Base-by-base conservation (phyloP, 768 basidiomycete species). In the Phlebiopsis gigantea region DNA sequence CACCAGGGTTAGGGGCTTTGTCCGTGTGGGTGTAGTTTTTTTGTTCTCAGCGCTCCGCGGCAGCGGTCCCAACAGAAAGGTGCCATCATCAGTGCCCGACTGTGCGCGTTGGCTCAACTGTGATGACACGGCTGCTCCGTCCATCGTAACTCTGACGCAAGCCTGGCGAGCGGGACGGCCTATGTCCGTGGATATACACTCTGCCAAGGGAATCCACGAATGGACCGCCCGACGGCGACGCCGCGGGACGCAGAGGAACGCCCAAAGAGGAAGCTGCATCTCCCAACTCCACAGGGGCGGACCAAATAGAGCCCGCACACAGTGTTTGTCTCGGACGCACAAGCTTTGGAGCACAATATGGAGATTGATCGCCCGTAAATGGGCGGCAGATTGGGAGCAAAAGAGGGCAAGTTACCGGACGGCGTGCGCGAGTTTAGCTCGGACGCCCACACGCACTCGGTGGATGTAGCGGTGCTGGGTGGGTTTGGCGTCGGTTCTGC, bases 211-310 rank as follows among this genome's bases (percentile, higher is more conserved):
- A 39, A 39, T 39, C 34, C 17, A 17, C 34, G 17, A 39, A 39
- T 39, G 34, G 17, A 39, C 50, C 22, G 21, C 12, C 15, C 47
- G 12, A 29, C 50, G 19, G 15, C 19, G 34, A 25, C 34, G n/a
- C n/a, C n/a, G 34, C 50, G 50, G 50, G 50, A 51, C n/a, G 45
- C 45, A 24, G 47, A 48, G 47, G 26, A 28, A 48, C 26, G 22
- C 39, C 7, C 30, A 51, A 19, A n/a, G 39, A 39, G 50, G 5
- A 12, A 28, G 17, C 29, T 39, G 50, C 26, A 15, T 46, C 14
- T 26, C 26, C 34, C 30, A 29, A 30, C 34, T 25, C 50, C 50
- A 31, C n/a, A 31, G n/a, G 34, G 22, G 39, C 25, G 50, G 31
- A 34, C 50, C 50, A 51, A 51, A 8, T 10, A 8, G 22, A 4